These are phyloP conservation scores for Cystobasidium sp. DNA, from an alignment of 1,284 basidiomycete genomes.

Conservation along the genomic window DNA sequence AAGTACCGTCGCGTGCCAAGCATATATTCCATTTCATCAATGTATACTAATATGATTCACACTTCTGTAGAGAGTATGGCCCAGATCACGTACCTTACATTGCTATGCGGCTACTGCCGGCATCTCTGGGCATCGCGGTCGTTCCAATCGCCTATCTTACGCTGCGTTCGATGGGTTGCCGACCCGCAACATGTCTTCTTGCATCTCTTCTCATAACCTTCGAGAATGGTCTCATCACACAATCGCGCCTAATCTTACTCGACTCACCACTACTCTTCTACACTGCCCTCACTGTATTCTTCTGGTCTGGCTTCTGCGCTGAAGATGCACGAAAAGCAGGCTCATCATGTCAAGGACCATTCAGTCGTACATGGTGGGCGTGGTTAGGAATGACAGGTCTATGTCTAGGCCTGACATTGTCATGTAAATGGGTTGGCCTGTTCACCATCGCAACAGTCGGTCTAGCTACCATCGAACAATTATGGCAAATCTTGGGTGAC, in stretches of 20 bases:
- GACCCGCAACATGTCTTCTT: constrained; percentile 85
- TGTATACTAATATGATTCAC: not conserved
- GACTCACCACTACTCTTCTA: constrained; percentile 98
- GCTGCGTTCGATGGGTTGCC: constrained; percentile 85
- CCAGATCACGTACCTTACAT: constrained; percentile 81
- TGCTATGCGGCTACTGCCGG: constrained; percentile 92
- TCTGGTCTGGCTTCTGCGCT: constrained; percentile 89
- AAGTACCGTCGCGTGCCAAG: constrained; percentile 56
- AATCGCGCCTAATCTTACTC: constrained; percentile 94
- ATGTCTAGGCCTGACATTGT: constrained; percentile 85
- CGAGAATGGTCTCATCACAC: constrained; percentile 93
- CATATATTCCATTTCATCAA: not conserved
- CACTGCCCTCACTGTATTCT: constrained; percentile 83
- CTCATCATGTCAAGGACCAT: constrained; percentile 58
- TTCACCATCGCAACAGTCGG: constrained; percentile 98
- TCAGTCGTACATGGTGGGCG: constrained; percentile 86
- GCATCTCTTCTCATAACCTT: constrained; percentile 90
- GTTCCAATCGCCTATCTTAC: constrained; percentile 93
- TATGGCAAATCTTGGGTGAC: constrained; percentile 92
- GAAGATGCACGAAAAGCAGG: constrained; percentile 72
- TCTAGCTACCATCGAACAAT: constrained; percentile 77
- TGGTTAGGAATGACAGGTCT: constrained; percentile 89
- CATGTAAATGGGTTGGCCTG: constrained; percentile 97
- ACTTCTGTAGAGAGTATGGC: constrained; percentile 69
- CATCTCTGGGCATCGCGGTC: constrained; percentile 83